These are phyloP conservation scores for Salix arbutifolia DNA, from an alignment of 345 rosid species.

Conservation along the genomic window DNA sequence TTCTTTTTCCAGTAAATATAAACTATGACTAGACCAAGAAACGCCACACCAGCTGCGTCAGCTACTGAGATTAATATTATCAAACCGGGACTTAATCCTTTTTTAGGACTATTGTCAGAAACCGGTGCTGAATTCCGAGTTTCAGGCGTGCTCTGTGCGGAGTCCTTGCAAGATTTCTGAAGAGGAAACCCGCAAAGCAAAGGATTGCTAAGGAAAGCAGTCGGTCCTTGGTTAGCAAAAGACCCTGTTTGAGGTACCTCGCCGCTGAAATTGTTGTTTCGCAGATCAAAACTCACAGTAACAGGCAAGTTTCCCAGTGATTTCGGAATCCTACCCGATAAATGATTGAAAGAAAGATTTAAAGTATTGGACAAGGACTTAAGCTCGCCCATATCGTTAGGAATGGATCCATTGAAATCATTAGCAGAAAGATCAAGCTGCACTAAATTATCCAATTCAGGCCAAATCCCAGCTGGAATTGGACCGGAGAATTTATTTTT, in stretches of 20 bases:
- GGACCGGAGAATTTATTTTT: conserved; percentile 57
- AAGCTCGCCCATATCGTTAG: conserved; percentile 67
- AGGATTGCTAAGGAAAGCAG: conserved; percentile 85
- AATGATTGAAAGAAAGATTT: conserved; percentile 73
- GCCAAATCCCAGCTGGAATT: conserved; percentile 78
- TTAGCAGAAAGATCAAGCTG: conserved; percentile 88
- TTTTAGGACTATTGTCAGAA: conserved; percentile 22
- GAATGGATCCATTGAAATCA: conserved; percentile 57
- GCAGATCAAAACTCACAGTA: conserved; percentile 80
- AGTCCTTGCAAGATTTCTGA: conserved; percentile 60
- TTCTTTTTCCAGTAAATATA: conserved; percentile 92
- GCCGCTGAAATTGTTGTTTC: conserved; percentile 72
- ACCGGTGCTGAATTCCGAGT: conserved; percentile 31
- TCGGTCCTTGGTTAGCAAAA: conserved; percentile 91
- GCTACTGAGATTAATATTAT: conserved; percentile 71
- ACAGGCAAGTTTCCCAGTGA: conserved; percentile 73
- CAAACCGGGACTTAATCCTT: conserved; percentile 60
- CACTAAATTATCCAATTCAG: conserved; percentile 52
- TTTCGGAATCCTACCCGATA: conserved; percentile 73
- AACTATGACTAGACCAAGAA: conserved; percentile 61
- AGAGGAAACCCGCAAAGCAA: conserved; percentile 87
- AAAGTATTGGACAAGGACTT: conserved; percentile 68
- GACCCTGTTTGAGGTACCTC: conserved; percentile 92
- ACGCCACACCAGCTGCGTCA: conserved; percentile 79
- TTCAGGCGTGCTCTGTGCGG: conserved; percentile 27